Evolutionary conservation across 192 early-diverging fungal species (phyloP), one percentile per base, ranked within the genome.

Genomic region (Coemansia sp.): DNA sequence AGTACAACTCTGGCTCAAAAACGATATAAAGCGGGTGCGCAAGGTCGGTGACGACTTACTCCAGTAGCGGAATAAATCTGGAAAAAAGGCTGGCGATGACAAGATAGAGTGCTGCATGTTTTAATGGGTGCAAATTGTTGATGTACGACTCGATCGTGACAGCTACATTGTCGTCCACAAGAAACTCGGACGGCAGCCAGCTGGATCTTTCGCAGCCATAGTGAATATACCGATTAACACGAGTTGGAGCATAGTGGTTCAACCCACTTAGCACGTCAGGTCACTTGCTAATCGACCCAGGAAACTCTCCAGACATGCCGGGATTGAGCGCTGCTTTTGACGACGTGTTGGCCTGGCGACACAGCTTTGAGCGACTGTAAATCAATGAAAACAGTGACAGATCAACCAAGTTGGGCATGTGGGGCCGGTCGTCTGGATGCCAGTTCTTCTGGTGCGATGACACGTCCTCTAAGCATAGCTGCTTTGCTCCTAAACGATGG

Each of bases 131-230:
- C 17, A 90, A 46, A 43, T 90, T 91, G 82, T 91, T 90, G 80
- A 92, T 91, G 65, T 91, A 91, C 0, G 86, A 88, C 22, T 53
- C 33, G 19, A 86, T 65, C 0, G 36, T 43, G 22, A 80, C 70
- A 8, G 65, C 14, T 32, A 87, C 87, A 29, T 82, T 70, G 0
- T 75, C 41, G 17, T 26, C 41, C 1, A 90, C 71, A 2, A 65
- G 44, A 60, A 90, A 86, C 40, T 88, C 90, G 0, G 84, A 70
- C 0, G 90, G 89, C 8, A 91, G 69, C 90, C 87, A 88, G 54
- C 69, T 65, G 29, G 62, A 72, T 9, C 27, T 35, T 0, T 53
- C 11, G 10, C 68, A 76, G 2, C 8, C 11, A 34, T n/a, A 52
- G 4, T 12, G 10, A 2, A 4, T 5, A 27, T 36, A 18, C 3